Evolutionary conservation across 495 filamentous ascomycete species (phyloP).

Genomic region (Astrothelium macrocarpum): DNA sequence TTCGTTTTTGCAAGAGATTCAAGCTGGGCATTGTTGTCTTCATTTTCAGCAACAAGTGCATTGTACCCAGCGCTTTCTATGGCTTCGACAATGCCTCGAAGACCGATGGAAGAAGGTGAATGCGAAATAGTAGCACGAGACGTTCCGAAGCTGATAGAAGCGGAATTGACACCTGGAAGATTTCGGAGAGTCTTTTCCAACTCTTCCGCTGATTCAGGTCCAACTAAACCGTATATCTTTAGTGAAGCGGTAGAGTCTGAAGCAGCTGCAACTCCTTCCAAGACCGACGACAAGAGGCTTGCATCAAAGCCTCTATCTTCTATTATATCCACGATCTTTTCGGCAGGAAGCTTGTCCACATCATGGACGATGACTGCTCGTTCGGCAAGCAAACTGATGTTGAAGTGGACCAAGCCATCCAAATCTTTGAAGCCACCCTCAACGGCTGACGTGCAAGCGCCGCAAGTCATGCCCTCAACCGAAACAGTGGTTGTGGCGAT

Average conservation of each 20-base stretch:
- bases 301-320: conserved; percentile 91
- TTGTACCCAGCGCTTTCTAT: conserved; percentile 77
- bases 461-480: conserved; percentile 93
- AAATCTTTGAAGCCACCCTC: conserved; percentile 72
- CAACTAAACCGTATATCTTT: conserved; percentile 71
- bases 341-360: conserved; percentile 52
- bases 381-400: conserved; percentile 86
- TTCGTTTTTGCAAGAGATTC: conserved; percentile 93
- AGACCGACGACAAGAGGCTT: conserved; percentile 57
- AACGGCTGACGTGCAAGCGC: conserved; percentile 86
- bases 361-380: conserved; percentile 86
- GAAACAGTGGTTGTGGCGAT: conserved; percentile 66
- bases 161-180: conserved; percentile 61
- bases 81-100: conserved; percentile 71
- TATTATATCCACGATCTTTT: conserved; percentile 65
- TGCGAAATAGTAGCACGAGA: conserved; percentile 62
- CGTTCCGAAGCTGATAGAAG: conserved; percentile 57
- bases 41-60: conserved; percentile 76
- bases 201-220: conserved; percentile 56
- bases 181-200: conserved; percentile 60
- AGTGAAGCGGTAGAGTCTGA: conserved; percentile 52
- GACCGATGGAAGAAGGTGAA: conserved; percentile 57
- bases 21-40: conserved; percentile 94
- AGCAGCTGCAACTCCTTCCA: conserved; percentile 36
- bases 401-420: conserved; percentile 73